Base-by-base conservation (phyloP, 371 early-diverging fungal species). In the Apophysomyces trapeziformis region DNA sequence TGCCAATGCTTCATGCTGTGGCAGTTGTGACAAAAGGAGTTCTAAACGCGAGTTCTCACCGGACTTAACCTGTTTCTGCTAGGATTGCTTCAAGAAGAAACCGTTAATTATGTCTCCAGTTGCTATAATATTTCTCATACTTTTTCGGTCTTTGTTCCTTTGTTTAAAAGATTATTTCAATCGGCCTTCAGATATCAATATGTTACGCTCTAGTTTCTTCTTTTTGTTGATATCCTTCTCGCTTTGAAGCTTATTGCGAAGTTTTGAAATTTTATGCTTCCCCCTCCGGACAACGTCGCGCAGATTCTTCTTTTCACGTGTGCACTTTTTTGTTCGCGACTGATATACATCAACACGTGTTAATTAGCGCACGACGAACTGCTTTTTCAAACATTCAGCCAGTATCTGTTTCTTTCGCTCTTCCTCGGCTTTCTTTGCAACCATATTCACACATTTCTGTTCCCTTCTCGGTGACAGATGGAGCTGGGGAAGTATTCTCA, bases 241-340 rank as follows among this genome's bases (percentile, higher is more conserved):
- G 45, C 6, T 18, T 18, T 18, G 50, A 3, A 50, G 4, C 21
- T 21, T 50, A 0, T 50, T 18, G 8, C 21, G 21, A 50, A 50
- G n/a, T 9, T 18, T 50, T 9, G 21, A 18, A 18, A 50, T 50
- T 21, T 50, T 21, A 6, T 21, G 50, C 21, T n/a, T 50, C 50
- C 21, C 50, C 50, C 50, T 50, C 21, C 50, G 21, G 21, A 50
- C 6, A 50, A 50, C 50, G 21, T 50, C 50, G 7, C 50, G 50
- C 7, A 50, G 21, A 8, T n/a, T 7, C 2, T 18, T 21, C 50
- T 50, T 50, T 18, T 50, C 21, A 5, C 6, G 2, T 7, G 50
- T 8, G 6, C 4, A 2, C 5, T 50, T 50, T 21, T 50, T 18
- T 18, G 21, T 18, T 21, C 1, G 7, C 1, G 9, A 50, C 7